phyloP scores from a whole-genome alignment of 768 basidiomycete genomes.

The Lactarius tabidus region DNA sequence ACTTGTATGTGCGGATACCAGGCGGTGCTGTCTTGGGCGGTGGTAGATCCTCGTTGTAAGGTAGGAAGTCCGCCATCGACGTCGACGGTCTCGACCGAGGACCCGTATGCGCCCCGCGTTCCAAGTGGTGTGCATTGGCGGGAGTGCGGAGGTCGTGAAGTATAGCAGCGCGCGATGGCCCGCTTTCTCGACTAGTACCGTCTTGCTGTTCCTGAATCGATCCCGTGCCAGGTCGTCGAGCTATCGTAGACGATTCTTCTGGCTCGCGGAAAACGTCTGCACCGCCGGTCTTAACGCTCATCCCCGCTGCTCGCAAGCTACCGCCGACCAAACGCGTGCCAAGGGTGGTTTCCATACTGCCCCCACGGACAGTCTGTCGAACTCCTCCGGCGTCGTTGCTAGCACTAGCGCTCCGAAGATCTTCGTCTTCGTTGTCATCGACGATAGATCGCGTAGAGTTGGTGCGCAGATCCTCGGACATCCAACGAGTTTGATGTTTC shows the following conservation, averaged over 20 bases:
- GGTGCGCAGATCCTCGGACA: constrained; percentile 44
- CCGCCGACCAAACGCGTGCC: constrained; percentile 62
- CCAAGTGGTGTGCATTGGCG: constrained; percentile 13
- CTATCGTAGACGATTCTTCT: constrained; percentile 5
- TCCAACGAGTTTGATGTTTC: constrained; percentile 51
- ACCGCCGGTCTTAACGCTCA: constrained; percentile 36
- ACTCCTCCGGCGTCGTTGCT: constrained; percentile 39
- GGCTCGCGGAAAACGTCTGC: constrained; percentile 37
- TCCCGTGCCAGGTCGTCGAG: constrained; percentile 5
- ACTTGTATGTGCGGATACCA: constrained; percentile 40
- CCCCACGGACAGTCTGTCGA: constrained; percentile 54
- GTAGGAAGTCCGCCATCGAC: constrained; percentile 35
- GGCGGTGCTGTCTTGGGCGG: constrained; percentile 40
- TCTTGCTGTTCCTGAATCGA: background rate
- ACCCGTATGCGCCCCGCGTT: constrained; percentile 23
- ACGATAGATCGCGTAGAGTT: constrained; percentile 27
- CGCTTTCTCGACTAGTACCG: constrained; percentile 7
- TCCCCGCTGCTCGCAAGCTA: constrained; percentile 65
- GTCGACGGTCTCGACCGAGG: constrained; percentile 29
- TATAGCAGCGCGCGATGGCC: constrained; percentile 9
- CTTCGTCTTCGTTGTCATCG: constrained; percentile 30
- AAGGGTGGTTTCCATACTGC: constrained; percentile 67
- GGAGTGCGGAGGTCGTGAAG: constrained; percentile 27
- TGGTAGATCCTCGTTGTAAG: constrained; percentile 26
- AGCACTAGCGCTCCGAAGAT: constrained; percentile 24